phyloP scores from a whole-genome alignment of 1,284 basidiomycete species.

The Pyrrhoderma lamaoense region DNA sequence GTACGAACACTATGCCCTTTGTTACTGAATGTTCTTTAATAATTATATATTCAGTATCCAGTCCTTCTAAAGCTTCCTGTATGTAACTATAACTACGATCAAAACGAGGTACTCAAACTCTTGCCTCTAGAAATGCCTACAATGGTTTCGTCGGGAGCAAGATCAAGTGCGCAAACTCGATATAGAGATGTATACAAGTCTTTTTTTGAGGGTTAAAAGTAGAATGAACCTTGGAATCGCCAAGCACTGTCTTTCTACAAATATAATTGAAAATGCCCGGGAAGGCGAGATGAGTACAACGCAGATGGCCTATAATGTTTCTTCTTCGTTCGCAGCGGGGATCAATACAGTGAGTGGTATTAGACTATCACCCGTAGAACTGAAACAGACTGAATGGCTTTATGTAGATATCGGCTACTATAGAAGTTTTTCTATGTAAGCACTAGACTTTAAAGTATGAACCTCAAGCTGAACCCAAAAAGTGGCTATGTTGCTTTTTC shows the following conservation, averaged over 20 bases:
- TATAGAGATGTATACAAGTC: slow-evolving; percentile 11
- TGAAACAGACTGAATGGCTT: neutral
- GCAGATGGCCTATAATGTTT: slow-evolving; percentile 21
- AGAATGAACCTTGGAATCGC: slow-evolving; percentile 11
- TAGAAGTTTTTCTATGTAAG: slow-evolving; percentile 6
- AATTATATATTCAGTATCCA: neutral
- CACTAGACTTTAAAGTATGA: neutral
- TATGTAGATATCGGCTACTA: neutral
- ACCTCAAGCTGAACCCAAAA: neutral
- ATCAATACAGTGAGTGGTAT: slow-evolving; percentile 20
- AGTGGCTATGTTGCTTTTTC: slow-evolving; percentile 12
- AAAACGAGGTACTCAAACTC: neutral
- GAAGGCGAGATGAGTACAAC: slow-evolving; percentile 15
- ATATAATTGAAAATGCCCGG: slow-evolving; percentile 11
- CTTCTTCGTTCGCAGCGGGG: slow-evolving; percentile 21
- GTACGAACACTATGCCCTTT: too few species aligned
- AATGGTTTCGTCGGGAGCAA: slow-evolving; percentile 20
- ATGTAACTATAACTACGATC: neutral
- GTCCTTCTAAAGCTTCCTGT: slow-evolving; percentile 11
- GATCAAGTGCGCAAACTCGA: slow-evolving; percentile 15
- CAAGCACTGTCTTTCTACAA: slow-evolving; percentile 20
- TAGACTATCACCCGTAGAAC: neutral
- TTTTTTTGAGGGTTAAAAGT: slow-evolving; percentile 15
- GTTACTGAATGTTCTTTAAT: too few species aligned
- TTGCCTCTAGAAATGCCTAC: slow-evolving; percentile 16